Base-by-base conservation (phyloP, 2,329 filamentous ascomycete species). In the Penicillium rolfsii region DNA sequence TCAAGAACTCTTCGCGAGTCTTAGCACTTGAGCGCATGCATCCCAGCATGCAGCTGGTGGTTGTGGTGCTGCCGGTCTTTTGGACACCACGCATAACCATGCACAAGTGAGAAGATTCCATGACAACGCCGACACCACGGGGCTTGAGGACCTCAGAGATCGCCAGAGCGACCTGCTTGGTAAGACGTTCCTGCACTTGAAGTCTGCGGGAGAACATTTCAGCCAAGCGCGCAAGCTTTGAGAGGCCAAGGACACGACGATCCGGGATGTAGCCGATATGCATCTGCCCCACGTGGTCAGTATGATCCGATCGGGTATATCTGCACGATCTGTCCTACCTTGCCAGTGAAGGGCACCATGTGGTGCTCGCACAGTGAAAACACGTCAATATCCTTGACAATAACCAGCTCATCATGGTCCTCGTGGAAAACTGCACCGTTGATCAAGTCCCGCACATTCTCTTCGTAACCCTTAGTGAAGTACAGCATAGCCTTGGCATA, bases 71-170 rank as follows among this genome's bases (percentile, higher is more conserved):
- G 43, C 84, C 86, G 0, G 92, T 93, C 83, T 99, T 97, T 75
- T 97, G 87, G 9, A 99, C 94, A n/a, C 95, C 95, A 50, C 95
- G 87, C 93, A 97, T 98, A 16, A 97, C 93, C 94, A 98, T 99
- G 82, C 95, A 99, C 50, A 98, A 82, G 79, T 99, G 95, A 72
- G 88, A 93, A 14, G 91, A 96, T 74, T 99, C 95, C 89, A 99
- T 97, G 61, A 99, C 94, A 2, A 99, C 95, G 22, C 91, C 94
- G 1, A 99, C 94, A 50, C 95, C 95, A 74, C 96, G 92, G 2
- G 95, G 95, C 75, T 96, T 90, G 52, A 99, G 84, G 12, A 98
- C 89, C 73, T 98, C 93, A 74, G 93, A 93, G 64, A 99, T 89
- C 16, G 95, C 94, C 64, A 97, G 87, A 22, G 95, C 95, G 14